These are phyloP conservation scores for Spathaspora jeffriesii DNA, from an alignment of 1,139 yeast species.

Conservation along the genomic window DNA sequence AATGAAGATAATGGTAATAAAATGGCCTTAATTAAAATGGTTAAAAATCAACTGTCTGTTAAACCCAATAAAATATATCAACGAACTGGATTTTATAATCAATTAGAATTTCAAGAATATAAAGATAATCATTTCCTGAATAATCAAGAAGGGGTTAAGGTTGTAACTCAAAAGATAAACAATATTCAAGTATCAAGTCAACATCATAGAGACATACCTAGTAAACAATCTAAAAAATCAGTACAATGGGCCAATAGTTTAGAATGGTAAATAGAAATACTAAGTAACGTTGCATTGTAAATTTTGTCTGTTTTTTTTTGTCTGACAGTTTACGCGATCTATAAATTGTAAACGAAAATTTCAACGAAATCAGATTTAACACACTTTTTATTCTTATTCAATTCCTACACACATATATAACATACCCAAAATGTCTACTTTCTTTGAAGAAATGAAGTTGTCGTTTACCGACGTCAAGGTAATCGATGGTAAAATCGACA, in stretches of 20 bases:
- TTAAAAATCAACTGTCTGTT: constrained; percentile 21
- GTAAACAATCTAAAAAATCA: not conserved
- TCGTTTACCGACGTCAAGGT: constrained; percentile 78
- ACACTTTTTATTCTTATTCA: not conserved
- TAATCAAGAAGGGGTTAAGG: constrained; percentile 14
- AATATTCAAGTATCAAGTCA: not conserved
- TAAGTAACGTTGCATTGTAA: not conserved
- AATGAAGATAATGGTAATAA: constrained; percentile 38
- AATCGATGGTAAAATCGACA: constrained; percentile 62
- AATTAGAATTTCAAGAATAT: constrained; percentile 28
- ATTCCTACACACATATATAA: not conserved
- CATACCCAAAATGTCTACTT: constrained; percentile 57
- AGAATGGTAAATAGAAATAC: constrained; percentile 41
- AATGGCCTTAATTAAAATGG: constrained; percentile 60
- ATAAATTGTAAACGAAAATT: not conserved
- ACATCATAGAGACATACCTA: not conserved
- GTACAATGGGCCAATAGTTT: constrained; percentile 56
- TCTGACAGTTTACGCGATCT: not conserved
- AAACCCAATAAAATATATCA: constrained; percentile 1
- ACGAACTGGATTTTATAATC: constrained; percentile 31
- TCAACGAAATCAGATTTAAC: not conserved
- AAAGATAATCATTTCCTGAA: constrained; percentile 4
- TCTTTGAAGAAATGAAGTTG: constrained; percentile 75
- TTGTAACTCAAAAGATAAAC: constrained; percentile 14
- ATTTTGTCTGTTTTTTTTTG: not conserved